Base-by-base conservation (phyloP, 2,329 filamentous ascomycete species). In the Sclerotinia glacialis region DNA sequence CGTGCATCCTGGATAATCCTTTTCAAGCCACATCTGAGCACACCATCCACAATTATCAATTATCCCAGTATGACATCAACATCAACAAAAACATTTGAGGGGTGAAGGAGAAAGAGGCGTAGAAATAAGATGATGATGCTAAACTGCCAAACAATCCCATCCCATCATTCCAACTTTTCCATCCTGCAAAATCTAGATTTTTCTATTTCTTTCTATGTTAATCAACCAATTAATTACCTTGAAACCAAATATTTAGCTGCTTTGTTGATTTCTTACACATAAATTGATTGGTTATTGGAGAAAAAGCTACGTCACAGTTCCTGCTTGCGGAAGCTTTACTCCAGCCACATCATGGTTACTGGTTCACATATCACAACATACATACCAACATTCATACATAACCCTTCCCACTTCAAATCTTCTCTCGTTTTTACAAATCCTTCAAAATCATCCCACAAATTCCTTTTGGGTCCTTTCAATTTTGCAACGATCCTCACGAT, bases 91-190 rank as follows among this genome's bases (percentile, higher is more conserved):
- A 54, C 52, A 54, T 11, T n/a, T 54, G 52, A 21, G 40, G 28
- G 46, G 55, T 31, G 55, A 59, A 40, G 6, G 55, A 28, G 12
- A 44, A 42, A 44, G 0, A 44, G 0, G 37, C 52, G 52, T 54
- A 7, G n/a, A 34, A 37, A 54, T 5, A 21, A 54, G 12, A 40
- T 40, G 37, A 40, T 37, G 52, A 21, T n/a, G n/a, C 21, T 31
- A 11, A 54, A 34, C 3, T n/a, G n/a, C 21, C 21, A 11, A 54
- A 34, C 3, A 59, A 16, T 64, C 62, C 59, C 49, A 56, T 54
- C 50, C 26, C 16, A 44, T 44, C 40, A 31, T 56, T 64, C 62
- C 62, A 55, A 64, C 62, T 64, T 54, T 64, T 64, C 56, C 56
- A 55, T 55, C 40, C 44, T 49, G 11, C 11, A 14, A 47, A 58